A percentile compares a stretch with the other conserved stretches of the same genome.
Evolutionary conservation across 129 eudicot species (phyloP).

Genomic region (Scalesia atractyloides): DNA sequence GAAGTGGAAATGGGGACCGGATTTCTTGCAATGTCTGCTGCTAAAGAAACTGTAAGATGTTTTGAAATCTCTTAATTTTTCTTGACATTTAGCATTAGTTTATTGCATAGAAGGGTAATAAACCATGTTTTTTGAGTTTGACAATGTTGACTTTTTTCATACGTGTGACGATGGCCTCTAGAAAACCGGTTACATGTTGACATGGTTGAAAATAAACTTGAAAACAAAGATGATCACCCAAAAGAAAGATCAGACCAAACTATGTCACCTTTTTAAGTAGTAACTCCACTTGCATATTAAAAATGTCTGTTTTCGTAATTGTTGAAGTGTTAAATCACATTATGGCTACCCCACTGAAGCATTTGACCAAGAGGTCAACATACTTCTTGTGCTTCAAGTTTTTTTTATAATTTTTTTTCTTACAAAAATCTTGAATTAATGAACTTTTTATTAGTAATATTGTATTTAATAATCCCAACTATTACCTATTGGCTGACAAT

Average conservation of each 20-base stretch:
- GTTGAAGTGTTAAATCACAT: not conserved
- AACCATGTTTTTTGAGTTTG: not conserved
- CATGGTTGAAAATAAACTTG: not conserved
- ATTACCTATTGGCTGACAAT: too few species aligned
- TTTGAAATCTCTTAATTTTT: constrained; percentile 7
- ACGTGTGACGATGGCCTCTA: not conserved
- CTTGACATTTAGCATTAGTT: not conserved
- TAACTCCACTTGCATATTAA: not conserved
- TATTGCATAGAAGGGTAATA: not conserved
- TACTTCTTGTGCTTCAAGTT: not conserved
- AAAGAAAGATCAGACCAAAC: not conserved
- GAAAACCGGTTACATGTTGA: not conserved
- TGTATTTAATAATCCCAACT: too few species aligned
- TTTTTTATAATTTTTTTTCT: too few species aligned
- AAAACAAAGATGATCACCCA: not conserved
- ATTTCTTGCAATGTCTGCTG: constrained; percentile 99
- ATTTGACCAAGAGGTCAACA: not conserved
- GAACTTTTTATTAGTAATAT: not conserved
- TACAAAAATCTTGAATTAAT: not conserved
- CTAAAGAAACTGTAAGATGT: constrained; percentile 92
- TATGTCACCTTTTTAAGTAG: too few species aligned
- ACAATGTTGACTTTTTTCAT: not conserved
- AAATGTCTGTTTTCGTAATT: not conserved
- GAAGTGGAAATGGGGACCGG: constrained; percentile 99
- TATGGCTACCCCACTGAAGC: not conserved